These are phyloP conservation scores for Blastobotrys chiropterorum DNA, from an alignment of 805 yeast genomes.

Conservation along the genomic window DNA sequence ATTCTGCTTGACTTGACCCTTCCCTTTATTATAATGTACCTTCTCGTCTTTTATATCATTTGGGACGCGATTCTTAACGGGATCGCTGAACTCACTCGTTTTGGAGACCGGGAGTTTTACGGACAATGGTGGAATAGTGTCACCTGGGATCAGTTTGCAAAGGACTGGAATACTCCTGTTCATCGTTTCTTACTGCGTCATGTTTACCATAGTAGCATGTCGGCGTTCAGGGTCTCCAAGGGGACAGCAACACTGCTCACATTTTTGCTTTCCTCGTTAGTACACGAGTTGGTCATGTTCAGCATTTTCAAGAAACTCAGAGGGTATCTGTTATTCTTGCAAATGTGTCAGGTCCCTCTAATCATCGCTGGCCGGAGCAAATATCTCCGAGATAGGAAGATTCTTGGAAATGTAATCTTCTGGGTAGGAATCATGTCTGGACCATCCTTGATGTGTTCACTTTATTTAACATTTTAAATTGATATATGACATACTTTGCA, in stretches of 20 bases:
- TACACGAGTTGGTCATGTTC: slow-evolving; percentile 92
- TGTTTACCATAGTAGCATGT: slow-evolving; percentile 86
- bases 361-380: slow-evolving; percentile 56
- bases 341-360: slow-evolving; percentile 83
- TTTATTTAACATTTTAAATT: slow-evolving; percentile 65
- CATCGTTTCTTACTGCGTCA: slow-evolving; percentile 85
- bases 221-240: slow-evolving; percentile 63
- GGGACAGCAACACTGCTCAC: slow-evolving; percentile 59
- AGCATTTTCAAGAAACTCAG: slow-evolving; percentile 74
- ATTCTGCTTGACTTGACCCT: slow-evolving; percentile 70
- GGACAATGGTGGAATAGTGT: slow-evolving; percentile 98
- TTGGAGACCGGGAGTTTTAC: slow-evolving; percentile 88
- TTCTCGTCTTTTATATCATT: slow-evolving; percentile 77
- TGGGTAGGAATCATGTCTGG: slow-evolving; percentile 91
- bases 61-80: slow-evolving; percentile 94
- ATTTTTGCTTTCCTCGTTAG: slow-evolving; percentile 59
- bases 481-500: neutral
- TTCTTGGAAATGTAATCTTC: slow-evolving; percentile 71
- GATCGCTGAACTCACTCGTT: slow-evolving; percentile 79
- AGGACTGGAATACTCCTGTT: slow-evolving; percentile 94
- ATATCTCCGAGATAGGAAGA: slow-evolving; percentile 34
- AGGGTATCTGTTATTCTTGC: slow-evolving; percentile 73
- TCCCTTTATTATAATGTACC: slow-evolving; percentile 67
- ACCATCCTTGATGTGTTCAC: slow-evolving; percentile 80
- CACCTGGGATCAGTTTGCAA: slow-evolving; percentile 87